Evolutionary conservation across 2,329 filamentous ascomycete genomes (phyloP).

Genomic region (Chaetomium olivaceum): DNA sequence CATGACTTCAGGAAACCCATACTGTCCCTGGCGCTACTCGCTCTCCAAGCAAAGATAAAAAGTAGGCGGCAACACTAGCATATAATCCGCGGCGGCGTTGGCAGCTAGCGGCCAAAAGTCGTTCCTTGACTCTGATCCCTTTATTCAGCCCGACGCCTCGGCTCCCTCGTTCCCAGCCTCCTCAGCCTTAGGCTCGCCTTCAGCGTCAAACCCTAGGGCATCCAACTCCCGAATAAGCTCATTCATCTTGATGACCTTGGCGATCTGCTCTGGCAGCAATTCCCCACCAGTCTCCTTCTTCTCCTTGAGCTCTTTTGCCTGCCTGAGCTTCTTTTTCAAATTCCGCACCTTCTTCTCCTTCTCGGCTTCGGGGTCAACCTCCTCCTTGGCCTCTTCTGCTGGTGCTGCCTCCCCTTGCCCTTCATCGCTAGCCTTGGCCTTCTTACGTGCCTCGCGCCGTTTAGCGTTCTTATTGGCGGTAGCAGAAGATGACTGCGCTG

Average conservation of each 20-base stretch:
- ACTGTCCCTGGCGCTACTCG: background rate
- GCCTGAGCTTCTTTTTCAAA: constrained; percentile 90
- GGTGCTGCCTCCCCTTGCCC: constrained; percentile 48
- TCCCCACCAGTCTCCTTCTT: constrained; percentile 87
- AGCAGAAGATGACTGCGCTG: constrained; percentile 44
- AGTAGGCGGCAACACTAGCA: background rate
- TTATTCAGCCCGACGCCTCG: background rate
- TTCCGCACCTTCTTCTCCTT: constrained; percentile 91
- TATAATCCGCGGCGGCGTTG: background rate
- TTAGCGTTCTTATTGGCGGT: constrained; percentile 86
- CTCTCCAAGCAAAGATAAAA: too few relatives aligned
- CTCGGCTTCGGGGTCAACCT: constrained; percentile 70
- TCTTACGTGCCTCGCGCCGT: constrained; percentile 57
- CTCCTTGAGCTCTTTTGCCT: constrained; percentile 83
- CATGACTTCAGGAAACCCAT: background rate
- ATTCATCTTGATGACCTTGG: constrained; percentile 96
- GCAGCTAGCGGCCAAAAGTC: background rate
- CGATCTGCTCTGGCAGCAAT: constrained; percentile 89
- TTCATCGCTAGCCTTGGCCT: constrained; percentile 60
- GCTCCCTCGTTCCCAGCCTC: background rate
- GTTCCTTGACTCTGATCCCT: background rate
- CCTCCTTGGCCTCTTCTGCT: constrained; percentile 39
- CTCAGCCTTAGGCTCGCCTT: constrained; percentile 59
- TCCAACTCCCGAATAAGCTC: constrained; percentile 89
- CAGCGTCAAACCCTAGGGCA: constrained; percentile 76